Conservation (phyloP, 305 asterid genomes). For the Solanum hybrid region DNA sequence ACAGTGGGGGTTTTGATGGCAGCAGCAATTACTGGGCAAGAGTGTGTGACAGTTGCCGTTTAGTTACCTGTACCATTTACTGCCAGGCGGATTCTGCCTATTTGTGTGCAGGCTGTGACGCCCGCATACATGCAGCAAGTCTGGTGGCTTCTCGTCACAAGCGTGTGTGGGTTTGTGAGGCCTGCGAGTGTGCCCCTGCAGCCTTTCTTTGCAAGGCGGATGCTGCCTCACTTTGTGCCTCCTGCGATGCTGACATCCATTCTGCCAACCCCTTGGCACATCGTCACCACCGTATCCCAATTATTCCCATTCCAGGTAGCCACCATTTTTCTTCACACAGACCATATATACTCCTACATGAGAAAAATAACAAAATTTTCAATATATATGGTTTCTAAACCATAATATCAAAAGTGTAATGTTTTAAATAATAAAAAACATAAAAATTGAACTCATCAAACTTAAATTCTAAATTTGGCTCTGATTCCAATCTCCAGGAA, state of each 20-base stretch:
- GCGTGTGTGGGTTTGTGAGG: slow-evolving; percentile 50
- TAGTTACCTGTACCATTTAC: slow-evolving; percentile 46
- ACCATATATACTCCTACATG: neutral
- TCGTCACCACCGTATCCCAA: slow-evolving; percentile 73
- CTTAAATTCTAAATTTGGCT: neutral
- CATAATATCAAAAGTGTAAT: neutral
- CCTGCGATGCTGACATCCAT: slow-evolving; percentile 64
- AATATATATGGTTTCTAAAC: neutral
- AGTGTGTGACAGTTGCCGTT: slow-evolving; percentile 46
- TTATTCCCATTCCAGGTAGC: slow-evolving; percentile 28
- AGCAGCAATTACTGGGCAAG: slow-evolving; percentile 27
- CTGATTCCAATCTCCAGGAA: slow-evolving; percentile 3
- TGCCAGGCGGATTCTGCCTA: slow-evolving; percentile 55
- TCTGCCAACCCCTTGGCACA: slow-evolving; percentile 66
- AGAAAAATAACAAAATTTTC: neutral
- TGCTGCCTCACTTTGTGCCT: slow-evolving; percentile 55
- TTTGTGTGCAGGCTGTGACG: slow-evolving; percentile 56
- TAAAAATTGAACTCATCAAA: neutral
- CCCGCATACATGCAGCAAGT: slow-evolving; percentile 37
- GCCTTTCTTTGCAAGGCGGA: slow-evolving; percentile 66
- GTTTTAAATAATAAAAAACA: neutral
- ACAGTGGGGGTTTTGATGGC: neutral
- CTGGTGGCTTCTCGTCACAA: slow-evolving; percentile 37
- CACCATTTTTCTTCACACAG: neutral
- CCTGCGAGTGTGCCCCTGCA: slow-evolving; percentile 58